Base-by-base conservation (phyloP, 805 yeast genomes). In the Suhomyces sp. region DNA sequence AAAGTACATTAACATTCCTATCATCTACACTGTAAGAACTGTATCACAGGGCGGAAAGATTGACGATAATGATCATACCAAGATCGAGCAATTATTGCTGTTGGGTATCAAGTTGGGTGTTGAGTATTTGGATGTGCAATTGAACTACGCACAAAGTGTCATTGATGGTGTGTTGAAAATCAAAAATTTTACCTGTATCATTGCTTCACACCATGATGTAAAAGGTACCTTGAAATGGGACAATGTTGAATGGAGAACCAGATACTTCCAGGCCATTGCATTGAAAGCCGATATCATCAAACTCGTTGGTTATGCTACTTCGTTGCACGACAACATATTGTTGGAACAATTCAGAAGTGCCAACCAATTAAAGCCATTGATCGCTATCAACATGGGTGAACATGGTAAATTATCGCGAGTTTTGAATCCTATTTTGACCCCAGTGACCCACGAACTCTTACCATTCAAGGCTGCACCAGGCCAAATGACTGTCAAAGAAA, bases 201-300 rank as follows among this genome's bases (percentile, higher is more conserved):
- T 93, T 66, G 94, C 90, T 12, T 87, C 97, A 1, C 87, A 86
- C 60, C 96, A 89, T 62, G 96, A 89, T 64, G 80, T 84, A 52
- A 64, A 75, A 10, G 96, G 88, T 22, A 60, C 65, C 6, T 76
- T 76, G 68, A 72, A 76, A 51, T 91, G 96, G 97, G 71, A 69
- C 50, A 72, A 80, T 54, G 75, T 82, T 13, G 90, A 84, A 62
- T 92, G 96, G 96, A 85, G 82, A 60, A 78, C 78, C 57, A 82
- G 82, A 64, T 89, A 85, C 64, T 79, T 80, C 54, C 82, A 82
- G 56, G 97, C 93, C 0, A 68, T 78, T 37, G 69, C 81, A 6
- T 64, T 86, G 47, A 83, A 84, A 52, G 86, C 83, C 31, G 97
- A 91, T 59, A 66, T 89, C 44, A 80, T 89, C 47, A 92, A 91